Evolutionary conservation across 2,329 filamentous ascomycete species (phyloP), one percentile per base, ranked within the genome.

Genomic region (Trichothecium sympodiale): DNA sequence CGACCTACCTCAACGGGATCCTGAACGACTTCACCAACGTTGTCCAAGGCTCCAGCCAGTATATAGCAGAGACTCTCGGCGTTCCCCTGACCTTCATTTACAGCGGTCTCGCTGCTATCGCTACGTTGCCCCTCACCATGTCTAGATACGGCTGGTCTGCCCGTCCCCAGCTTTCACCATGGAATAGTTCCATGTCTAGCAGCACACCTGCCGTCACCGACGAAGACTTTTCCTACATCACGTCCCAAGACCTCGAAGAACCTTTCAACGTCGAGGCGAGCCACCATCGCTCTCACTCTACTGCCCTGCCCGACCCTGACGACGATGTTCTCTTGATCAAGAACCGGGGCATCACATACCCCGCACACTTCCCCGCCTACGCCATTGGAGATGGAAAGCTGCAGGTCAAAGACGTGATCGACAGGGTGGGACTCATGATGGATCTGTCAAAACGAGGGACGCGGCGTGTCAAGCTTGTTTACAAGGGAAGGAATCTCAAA

Each of bases 181-280:
- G 67, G 46, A 25, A 25, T 25, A 56, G 57, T 39, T 68, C 69
- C 25, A 50, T 59, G 40, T 55, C 61, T 27, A 62, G 62, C 31
- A 62, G 66, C 29, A 58, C 68, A 8, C 72, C 77, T 23, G 69
- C 77, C 44, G 77, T 88, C 40, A 82, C 75, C 47, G 80, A 86
- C 46, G 74, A 80, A 25, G 83, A 88, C 60, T 89, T 78, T 56
- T 80, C 76, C 53, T 88, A 89, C 62, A 87, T 88, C 52, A 86
- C 82, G n/a, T 77, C 78, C 18, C 75, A 83, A 48, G 82, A 88
- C 49, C 56, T 87, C 28, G 67, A 74, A 41, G 57, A 62, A 26
- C 55, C 56, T 17, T 6, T 25, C 6, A 56, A 51, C 41, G 46
- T 53, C 43, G 43, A 46, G 49, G 54, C 49, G n/a, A 65, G 69